Evolutionary conservation across 192 early-diverging fungal genomes (phyloP), one percentile per base, ranked within the genome.

Genomic region (Backusella parvicylindrica): DNA sequence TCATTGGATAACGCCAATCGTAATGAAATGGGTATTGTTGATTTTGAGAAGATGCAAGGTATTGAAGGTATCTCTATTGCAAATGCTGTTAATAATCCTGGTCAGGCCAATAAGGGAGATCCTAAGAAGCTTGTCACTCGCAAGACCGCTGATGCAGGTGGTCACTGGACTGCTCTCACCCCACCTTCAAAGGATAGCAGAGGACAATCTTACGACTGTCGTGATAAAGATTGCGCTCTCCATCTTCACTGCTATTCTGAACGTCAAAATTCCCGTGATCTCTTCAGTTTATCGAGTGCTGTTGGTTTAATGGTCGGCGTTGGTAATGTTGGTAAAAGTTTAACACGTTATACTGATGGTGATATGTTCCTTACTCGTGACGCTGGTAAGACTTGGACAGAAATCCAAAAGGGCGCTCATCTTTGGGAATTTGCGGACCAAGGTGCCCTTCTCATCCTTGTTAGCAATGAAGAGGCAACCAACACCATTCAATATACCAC

Each of bases 401-500:
- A 94, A 65, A 89, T 96, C 50, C 82, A 88, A 0, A 94, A 94
- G 64, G 94, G 94, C 35, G 91, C 97, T n/a, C 92, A 96, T 74
- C 86, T 94, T 81, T 95, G 91, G 79, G 96, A 97, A 77, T 95
- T 98, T 86, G 95, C 95, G 26, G 96, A 98, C 74, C 94, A 96
- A 70, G 98, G 98, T 12, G 91, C 86, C 6, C 84, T 99, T 33
- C 86, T 98, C 26, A 71, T 99, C 21, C 65, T 97, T n/a, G 91
- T 92, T 6, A 90, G 94, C 64, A 95, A 98, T 74, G 92, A 96
- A 66, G 87, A 87, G 26, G 88, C 91, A 0, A 87, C 89, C 15
- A 82, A 88, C 33, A 78, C 83, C 30, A 72, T 94, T 41, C 75
- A 74, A 50, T 92, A 93, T 76, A 92, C 95, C 16, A 81, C 90